Evolutionary conservation across 176 grass and related monocot species (phyloP).

Genomic region (Metroxylon sagu): DNA sequence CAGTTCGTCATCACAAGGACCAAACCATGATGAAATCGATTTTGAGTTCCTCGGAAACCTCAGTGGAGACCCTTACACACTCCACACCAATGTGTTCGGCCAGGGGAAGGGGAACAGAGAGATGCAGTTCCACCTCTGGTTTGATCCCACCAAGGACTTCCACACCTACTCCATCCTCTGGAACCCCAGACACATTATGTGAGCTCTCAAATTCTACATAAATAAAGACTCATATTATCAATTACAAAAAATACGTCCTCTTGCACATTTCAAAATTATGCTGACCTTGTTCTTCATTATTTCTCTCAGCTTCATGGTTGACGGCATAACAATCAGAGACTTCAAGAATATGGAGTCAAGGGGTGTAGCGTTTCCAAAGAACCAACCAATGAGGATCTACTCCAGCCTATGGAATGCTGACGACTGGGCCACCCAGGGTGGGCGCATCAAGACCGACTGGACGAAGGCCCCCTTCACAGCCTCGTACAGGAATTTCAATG

Average conservation of each 20-base stretch:
- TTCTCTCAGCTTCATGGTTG: constrained; percentile 76
- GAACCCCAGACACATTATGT: constrained; percentile 90
- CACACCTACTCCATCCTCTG: constrained; percentile 89
- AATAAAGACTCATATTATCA: too few species aligned
- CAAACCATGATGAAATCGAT: constrained; percentile 77
- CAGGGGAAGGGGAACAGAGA: constrained; percentile 68
- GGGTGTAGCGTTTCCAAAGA: constrained; percentile 76
- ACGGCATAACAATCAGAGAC: constrained; percentile 68
- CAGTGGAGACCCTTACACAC: constrained; percentile 58
- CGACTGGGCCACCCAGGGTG: constrained; percentile 84
- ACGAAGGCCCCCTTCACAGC: constrained; percentile 59
- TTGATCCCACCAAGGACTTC: constrained; percentile 75
- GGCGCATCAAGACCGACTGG: constrained; percentile 83
- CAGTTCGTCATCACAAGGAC: constrained; percentile 70
- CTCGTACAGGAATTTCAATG: constrained; percentile 51
- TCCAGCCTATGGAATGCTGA: constrained; percentile 91
- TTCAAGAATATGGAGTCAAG: constrained; percentile 60
- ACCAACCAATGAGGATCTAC: constrained; percentile 77
- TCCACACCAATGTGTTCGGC: constrained; percentile 87
- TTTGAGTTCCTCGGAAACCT: constrained; percentile 86
- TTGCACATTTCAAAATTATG: too few species aligned
- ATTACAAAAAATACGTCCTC: too few species aligned
- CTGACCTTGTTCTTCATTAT: neutral
- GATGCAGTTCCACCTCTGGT: constrained; percentile 88
- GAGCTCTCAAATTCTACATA: neutral